Conservation (phyloP, 805 yeast species). For the Nakazawaea populi region DNA sequence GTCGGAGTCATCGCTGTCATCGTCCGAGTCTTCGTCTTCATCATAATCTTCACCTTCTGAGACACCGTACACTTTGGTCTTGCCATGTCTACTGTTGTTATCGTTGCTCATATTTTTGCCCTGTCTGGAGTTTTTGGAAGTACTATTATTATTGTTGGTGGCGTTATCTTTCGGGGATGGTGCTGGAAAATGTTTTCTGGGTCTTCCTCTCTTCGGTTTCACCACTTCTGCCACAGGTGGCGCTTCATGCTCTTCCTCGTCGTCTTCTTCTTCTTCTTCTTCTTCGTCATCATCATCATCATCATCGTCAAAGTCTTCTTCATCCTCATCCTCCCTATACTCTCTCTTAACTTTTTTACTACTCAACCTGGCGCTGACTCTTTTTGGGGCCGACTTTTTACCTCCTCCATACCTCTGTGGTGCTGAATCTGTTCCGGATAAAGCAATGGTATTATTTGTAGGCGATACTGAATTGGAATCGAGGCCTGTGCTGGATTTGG, state of each 20-base stretch:
- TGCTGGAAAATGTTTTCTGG: neutral
- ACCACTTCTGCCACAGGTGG: neutral
- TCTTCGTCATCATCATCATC: constrained; percentile 6
- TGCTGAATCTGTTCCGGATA: neutral
- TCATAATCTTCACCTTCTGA: neutral
- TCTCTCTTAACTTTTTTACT: neutral
- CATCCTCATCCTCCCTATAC: constrained; percentile 2
- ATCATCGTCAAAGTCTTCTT: neutral
- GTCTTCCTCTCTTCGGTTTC: neutral
- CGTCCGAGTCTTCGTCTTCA: neutral
- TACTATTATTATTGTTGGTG: neutral
- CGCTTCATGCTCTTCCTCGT: neutral
- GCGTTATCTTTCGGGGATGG: neutral
- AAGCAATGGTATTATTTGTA: neutral
- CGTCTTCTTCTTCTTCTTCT: neutral
- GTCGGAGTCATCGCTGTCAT: neutral
- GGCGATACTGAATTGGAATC: neutral
- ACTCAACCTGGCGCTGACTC: constrained; percentile 4
- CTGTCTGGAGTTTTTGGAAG: neutral
- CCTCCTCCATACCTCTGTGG: neutral
- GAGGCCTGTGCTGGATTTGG: neutral
- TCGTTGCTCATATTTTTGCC: neutral
- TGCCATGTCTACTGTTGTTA: neutral
- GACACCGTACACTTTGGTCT: neutral
- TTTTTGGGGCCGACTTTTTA: neutral